Percentiles rank a stretch among this genome's conserved stretches.
Evolutionary conservation across 2,329 filamentous ascomycete species (phyloP).

Genomic region (Trichophyton verrucosum): DNA sequence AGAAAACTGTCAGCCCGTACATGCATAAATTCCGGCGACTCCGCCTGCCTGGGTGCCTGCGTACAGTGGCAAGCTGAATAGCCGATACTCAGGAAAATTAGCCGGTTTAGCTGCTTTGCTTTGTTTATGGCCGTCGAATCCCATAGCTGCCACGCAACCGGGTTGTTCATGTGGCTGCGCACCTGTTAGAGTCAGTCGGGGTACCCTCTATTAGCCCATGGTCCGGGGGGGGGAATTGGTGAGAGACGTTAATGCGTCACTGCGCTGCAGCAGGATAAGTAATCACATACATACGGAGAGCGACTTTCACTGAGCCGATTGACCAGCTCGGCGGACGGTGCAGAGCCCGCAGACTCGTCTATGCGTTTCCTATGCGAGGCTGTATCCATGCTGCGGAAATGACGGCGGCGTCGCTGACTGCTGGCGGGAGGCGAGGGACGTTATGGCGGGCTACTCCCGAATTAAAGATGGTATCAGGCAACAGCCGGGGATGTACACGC

Average conservation of each 20-base stretch:
- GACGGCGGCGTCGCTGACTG: neutral
- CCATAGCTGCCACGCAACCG: conserved; percentile 86
- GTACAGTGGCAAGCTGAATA: conserved; percentile 94
- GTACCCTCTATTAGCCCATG: neutral
- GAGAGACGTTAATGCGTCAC: no score
- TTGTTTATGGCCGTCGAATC: conserved; percentile 62
- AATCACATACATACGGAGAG: conserved; percentile 53
- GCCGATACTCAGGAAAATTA: conserved; percentile 88
- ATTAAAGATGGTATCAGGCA: neutral
- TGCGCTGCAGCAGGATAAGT: neutral
- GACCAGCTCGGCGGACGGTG: conserved; percentile 26
- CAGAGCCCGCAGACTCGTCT: neutral
- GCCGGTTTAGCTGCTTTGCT: conserved; percentile 68
- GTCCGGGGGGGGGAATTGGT: neutral
- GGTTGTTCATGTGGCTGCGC: conserved; percentile 62
- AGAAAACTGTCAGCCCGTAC: neutral
- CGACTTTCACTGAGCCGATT: conserved; percentile 50
- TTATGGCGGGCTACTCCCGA: neutral
- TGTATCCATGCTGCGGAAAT: neutral
- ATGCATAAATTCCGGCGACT: neutral
- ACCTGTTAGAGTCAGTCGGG: conserved; percentile 36
- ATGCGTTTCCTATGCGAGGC: neutral
- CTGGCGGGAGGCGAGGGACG: neutral
- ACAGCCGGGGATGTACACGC: neutral
- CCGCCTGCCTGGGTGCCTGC: neutral